Evolutionary conservation across 2,329 filamentous ascomycete species (phyloP), one percentile per base, ranked within the genome.

Genomic region (Alternaria arborescens): DNA sequence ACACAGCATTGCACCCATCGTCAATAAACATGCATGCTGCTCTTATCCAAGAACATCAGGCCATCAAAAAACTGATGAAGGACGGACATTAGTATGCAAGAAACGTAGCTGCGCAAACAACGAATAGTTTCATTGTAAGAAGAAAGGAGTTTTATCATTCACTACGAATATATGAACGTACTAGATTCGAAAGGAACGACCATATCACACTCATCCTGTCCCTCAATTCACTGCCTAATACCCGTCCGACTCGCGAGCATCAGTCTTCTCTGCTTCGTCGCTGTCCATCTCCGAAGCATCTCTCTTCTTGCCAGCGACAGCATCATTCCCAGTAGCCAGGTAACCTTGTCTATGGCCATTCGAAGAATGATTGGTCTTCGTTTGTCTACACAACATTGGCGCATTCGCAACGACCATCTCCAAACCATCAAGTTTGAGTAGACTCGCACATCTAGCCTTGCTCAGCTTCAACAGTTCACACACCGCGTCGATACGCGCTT

Each of bases 401-500:
- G 60, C 41, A 22, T 38, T 52, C 5, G 52, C 56, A 40, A 60
- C 60, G 12, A 36, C 24, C 47, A 62, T 53, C 5, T 46, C 22
- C 52, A 62, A n/a, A 2, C 48, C 47, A 12, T 60, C 57, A 8
- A 26, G 36, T 1, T 41, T 42, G 3, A 62, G 14, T 18, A 60
- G 14, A 11, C 12, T 41, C 18, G 26, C 47, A 36, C 60, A 62
- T 5, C 60, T 30, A 8, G 42, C 30, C 43, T 60, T 62, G 6
- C 46, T 55, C 47, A 47, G n/a, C 1, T 42, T 38, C 36, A 62
- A n/a, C 28, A 62, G 26, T 8, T 51, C 36, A 38, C 60, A 62
- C 3, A 62, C 22, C 8, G 30, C 20, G 11, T 22, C 20, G 4
- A 62, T 54, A 11, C 60, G 52, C 11, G 30, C 34, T 8, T n/a